These are phyloP conservation scores for Bryoglossum gracile DNA, from an alignment of 495 filamentous ascomycete genomes.

Conservation along the genomic window DNA sequence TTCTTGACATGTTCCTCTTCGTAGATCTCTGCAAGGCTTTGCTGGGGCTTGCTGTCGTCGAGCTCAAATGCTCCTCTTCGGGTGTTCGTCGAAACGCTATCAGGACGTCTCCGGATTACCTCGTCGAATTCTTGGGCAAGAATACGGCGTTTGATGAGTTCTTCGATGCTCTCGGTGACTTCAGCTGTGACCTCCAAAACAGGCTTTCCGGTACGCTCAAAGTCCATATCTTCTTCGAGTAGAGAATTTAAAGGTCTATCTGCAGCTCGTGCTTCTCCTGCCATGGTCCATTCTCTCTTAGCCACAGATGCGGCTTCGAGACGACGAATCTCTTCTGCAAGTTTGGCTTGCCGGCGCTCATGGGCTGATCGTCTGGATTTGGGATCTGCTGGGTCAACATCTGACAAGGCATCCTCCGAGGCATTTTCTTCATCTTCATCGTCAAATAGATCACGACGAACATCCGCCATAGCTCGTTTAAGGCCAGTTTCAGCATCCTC, in stretches of 20 bases:
- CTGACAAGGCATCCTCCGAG: constrained; percentile 46
- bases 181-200: constrained; percentile 93
- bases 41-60: constrained; percentile 77
- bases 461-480: constrained; percentile 81
- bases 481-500: constrained; percentile 52
- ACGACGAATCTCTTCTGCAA: constrained; percentile 82
- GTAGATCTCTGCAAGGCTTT: constrained; percentile 86
- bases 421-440: constrained; percentile 58
- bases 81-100: constrained; percentile 44
- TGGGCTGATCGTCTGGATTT: constrained; percentile 62
- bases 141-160: constrained; percentile 89
- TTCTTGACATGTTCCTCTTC: constrained; percentile 82
- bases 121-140: constrained; percentile 90
- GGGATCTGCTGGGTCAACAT: constrained; percentile 47
- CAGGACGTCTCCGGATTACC: constrained; percentile 74
- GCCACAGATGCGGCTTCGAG: constrained; percentile 85
- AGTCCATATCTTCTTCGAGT: constrained; percentile 91
- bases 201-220: constrained; percentile 92
- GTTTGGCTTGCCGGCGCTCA: constrained; percentile 75
- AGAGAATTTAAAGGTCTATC: constrained; percentile 86
- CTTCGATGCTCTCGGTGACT: constrained; percentile 85
- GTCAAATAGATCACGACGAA: constrained; percentile 87
- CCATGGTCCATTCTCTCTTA: constrained; percentile 84
- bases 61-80: constrained; percentile 69
- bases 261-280: constrained; percentile 77